Base-by-base conservation (phyloP, 1,284 basidiomycete species). In the Puccinia brachypodii region DNA sequence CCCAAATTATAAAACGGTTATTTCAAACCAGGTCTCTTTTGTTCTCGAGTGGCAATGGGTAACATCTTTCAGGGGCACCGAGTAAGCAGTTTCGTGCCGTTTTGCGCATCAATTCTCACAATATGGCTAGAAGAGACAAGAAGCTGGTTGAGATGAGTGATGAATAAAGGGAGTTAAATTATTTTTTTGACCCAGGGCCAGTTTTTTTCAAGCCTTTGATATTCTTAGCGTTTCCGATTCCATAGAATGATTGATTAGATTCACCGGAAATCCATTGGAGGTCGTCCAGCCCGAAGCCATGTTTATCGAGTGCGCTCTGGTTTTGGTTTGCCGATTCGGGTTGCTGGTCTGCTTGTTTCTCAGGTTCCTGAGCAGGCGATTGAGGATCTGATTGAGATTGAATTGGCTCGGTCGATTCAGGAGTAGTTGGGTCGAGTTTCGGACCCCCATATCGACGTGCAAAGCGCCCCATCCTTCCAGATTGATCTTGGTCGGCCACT, bases 171-270 rank as follows among this genome's bases (percentile, higher is more conserved):
- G n/a, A 31, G 33, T 9, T 31, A 71, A 25, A 72, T 42, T 58
- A 80, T 50, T 80, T 80, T 44, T 80, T 80, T 44, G 64, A 56
- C 0, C 28, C 60, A 42, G 69, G 40, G 16, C 44, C 38, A 44
- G 78, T 14, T 73, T 80, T 80, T 40, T 80, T 80, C n/a, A 80
- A n/a, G 0, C 78, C 78, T 64, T 72, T 62, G 16, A 80, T 80
- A 42, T 80, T 80, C 25, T 72, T 80, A 80, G 78, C 78, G 16
- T 60, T 73, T 14, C 78, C 78, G 19, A 72, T 33, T n/a, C 78
- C 78, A 40, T 72, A 80, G 42, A 80, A 80, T 22, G 68, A 62
- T 28, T 80, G 78, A 42, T 42, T 62, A 19, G 68, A 72, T 44
- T 80, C 38, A 22, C 68, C 68, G 4, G 78, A 80, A 16, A 80